Percentiles rank a stretch among this genome's conserved stretches.
Conservation (phyloP, 73 alveolate species). For the Paramecium pentaurelia region DNA sequence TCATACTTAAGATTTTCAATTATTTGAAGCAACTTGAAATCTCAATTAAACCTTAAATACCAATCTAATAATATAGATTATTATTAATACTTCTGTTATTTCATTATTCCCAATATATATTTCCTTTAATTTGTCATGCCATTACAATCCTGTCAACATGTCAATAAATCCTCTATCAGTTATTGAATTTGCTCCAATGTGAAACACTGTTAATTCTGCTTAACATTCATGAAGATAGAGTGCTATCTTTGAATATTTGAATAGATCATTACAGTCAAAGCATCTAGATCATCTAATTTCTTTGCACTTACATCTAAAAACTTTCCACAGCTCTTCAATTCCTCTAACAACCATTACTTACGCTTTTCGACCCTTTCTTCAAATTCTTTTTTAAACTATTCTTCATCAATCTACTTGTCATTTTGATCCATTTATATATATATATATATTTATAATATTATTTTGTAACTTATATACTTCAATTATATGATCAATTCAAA, state of each 20-base stretch:
- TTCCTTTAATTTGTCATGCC: conserved; percentile 39
- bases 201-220: background rate
- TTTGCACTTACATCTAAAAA: conserved; percentile 49
- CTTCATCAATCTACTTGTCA: conserved; percentile 17
- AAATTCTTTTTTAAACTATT: conserved; percentile 13
- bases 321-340: background rate
- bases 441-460: background rate
- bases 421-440: background rate
- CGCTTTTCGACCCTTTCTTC: conserved; percentile 18
- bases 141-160: conserved; percentile 41
- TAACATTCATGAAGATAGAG: conserved; percentile 32
- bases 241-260: background rate
- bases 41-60: conserved; percentile 21
- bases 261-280: background rate
- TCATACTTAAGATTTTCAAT: conserved; percentile 38
- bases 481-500: background rate
- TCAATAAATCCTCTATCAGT: conserved; percentile 37
- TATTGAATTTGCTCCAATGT: conserved; percentile 29
- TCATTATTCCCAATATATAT: conserved; percentile 27
- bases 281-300: conserved; percentile 52
- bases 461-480: background rate
- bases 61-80: background rate
- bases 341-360: conserved; percentile 16
- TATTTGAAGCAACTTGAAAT: background rate
- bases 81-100: background rate